phyloP scores from a whole-genome alignment of 495 filamentous ascomycete genomes.

The Polyplosphaeria fusca region DNA sequence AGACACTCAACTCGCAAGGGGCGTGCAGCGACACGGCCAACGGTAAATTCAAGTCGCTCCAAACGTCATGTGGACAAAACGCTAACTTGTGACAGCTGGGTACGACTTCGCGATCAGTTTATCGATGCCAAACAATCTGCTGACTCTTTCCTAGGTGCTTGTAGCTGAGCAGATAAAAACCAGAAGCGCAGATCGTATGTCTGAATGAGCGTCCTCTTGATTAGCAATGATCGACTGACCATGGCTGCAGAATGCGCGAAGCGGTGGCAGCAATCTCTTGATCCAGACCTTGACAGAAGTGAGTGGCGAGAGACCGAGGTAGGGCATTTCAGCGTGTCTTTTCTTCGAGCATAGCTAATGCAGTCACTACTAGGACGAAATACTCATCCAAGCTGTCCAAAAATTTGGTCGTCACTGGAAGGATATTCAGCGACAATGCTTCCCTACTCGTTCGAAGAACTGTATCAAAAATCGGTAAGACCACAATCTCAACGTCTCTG shows the following conservation, averaged over 20 bases:
- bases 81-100: not conserved
- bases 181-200: constrained; percentile 42
- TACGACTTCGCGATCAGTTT: not conserved
- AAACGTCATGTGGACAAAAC: not conserved
- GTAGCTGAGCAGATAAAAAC: constrained; percentile 32
- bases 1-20: constrained; percentile 39
- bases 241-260: constrained; percentile 43
- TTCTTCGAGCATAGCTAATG: not conserved
- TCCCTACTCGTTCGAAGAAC: constrained; percentile 40
- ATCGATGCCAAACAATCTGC: not conserved
- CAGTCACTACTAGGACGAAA: constrained; percentile 33
- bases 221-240: no score
- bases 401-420: constrained; percentile 44
- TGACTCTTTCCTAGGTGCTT: constrained; percentile 21
- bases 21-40: constrained; percentile 40
- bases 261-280: constrained; percentile 44
- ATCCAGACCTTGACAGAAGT: constrained; percentile 44
- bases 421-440: constrained; percentile 41
- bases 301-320: constrained; percentile 43
- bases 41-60: constrained; percentile 23
- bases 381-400: constrained; percentile 40
- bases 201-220: no score
- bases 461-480: constrained; percentile 30
- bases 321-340: constrained; percentile 9
- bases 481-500: not conserved